A percentile compares a stretch with the other conserved stretches of the same genome.
Conservation (phyloP, 768 basidiomycete species). For the Tephrocybe sp. region DNA sequence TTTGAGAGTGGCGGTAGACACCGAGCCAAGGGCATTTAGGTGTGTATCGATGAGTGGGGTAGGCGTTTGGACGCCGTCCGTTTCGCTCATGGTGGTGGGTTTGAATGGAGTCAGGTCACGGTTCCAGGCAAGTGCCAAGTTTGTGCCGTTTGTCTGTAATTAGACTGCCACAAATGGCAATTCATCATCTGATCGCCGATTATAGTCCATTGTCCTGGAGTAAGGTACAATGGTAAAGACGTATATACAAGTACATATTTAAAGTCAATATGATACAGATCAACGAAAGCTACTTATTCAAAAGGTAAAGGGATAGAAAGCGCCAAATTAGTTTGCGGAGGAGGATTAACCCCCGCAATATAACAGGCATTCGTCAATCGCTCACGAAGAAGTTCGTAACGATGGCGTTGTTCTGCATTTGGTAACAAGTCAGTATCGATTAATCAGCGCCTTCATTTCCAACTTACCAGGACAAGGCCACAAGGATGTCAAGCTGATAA, state of each 20-base stretch:
- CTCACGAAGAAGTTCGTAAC: constrained; percentile 44
- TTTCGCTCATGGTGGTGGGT: constrained; percentile 12
- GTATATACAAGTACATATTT: constrained; percentile 9
- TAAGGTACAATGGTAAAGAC: constrained; percentile 12
- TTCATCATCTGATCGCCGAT: constrained; percentile 14
- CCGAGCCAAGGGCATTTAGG: constrained; percentile 12
- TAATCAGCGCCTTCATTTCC: not conserved
- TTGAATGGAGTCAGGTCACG: constrained; percentile 9
- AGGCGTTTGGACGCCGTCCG: constrained; percentile 9
- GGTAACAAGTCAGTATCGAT: constrained; percentile 9
- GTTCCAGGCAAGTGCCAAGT: constrained; percentile 17
- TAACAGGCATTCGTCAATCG: constrained; percentile 45
- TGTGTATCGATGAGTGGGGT: constrained; percentile 17
- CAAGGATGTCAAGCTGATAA: constrained; percentile 43
- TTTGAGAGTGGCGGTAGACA: constrained; percentile 37
- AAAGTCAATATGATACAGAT: constrained; percentile 7
- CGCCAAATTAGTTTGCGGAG: constrained; percentile 36
- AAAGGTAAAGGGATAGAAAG: constrained; percentile 26
- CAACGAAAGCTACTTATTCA: constrained; percentile 14
- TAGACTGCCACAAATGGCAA: constrained; percentile 20
- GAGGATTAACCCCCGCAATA: constrained; percentile 42
- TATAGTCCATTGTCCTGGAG: constrained; percentile 6
- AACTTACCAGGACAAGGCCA: constrained; percentile 64
- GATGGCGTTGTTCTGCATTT: constrained; percentile 46
- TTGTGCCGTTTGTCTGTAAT: constrained; percentile 20